Evolutionary conservation across 2,329 filamentous ascomycete genomes (phyloP), one percentile per base, ranked within the genome.

Genomic region (Leptosphaerulina australis): DNA sequence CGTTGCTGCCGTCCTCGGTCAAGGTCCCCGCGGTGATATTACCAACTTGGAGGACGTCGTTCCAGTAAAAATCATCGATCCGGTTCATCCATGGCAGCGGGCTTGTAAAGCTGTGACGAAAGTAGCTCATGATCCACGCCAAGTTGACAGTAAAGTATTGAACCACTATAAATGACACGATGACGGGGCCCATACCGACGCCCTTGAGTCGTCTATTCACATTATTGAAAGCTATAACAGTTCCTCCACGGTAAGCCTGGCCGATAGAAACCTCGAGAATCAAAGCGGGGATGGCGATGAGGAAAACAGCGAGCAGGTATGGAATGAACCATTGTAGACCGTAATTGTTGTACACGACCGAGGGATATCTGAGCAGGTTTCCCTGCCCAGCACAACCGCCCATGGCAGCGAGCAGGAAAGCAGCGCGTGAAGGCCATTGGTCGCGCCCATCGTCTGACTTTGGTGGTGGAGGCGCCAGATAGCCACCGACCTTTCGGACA

Each of bases 291-390:
- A 84, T 83, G 28, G 81, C 81, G 48, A 84, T 76, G 9, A 83
- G 66, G 49, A 82, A 79, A 12, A 84, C 75, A 5, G 79, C 79
- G 47, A 83, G 69, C 4, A 83, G 62, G 53, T 84, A 84, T 0
- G 81, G 82, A 14, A 84, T 78, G 64, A 83, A 84, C 82, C 82
- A 84, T 59, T 84, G 81, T 5, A 83, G 71, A 2, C 82, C 82
- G 47, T 81, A 76, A 63, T 84, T 84, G 70, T 83, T 84, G 75
- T 82, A 84, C 2, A 83, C 76, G 29, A 81, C 78, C 0, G 80
- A 83, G 2, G 82, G 82, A 52, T 83, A 84, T 21, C 82, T 76
- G 15, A 84, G 73, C 18, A 84, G 72, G 60, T 84, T 84, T 21
- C 81, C 82, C 71, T 83, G 81, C 37, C 81, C 81, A 1, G 80